phyloP scores from a whole-genome alignment of 805 yeast genomes.

The Kurtzmaniella fragi region DNA sequence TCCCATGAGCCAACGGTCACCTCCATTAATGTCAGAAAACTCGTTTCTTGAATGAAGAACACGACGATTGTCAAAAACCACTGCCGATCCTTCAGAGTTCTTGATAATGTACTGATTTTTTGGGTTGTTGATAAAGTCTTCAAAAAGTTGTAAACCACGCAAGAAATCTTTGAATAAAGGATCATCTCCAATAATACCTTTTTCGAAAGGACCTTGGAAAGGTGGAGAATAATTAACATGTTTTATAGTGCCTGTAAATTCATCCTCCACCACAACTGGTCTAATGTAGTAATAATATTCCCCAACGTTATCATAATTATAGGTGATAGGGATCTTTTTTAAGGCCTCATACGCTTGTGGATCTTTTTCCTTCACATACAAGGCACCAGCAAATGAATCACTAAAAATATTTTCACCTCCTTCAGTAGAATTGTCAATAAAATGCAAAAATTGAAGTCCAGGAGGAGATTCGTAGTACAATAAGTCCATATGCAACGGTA shows the following conservation, averaged over 20 bases:
- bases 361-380: slow-evolving; percentile 49
- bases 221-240: slow-evolving; percentile 77
- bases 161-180: slow-evolving; percentile 48
- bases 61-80: slow-evolving; percentile 67
- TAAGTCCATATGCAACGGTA: slow-evolving; percentile 76
- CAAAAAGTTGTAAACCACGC: slow-evolving; percentile 59
- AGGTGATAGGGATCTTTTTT: slow-evolving; percentile 58
- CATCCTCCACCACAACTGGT: slow-evolving; percentile 58
- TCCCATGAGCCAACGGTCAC: slow-evolving; percentile 69
- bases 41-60: slow-evolving; percentile 57
- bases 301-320: slow-evolving; percentile 58
- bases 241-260: slow-evolving; percentile 35
- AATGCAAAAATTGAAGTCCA: slow-evolving; percentile 67
- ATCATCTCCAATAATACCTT: slow-evolving; percentile 29
- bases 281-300: slow-evolving; percentile 58
- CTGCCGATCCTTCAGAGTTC: slow-evolving; percentile 55
- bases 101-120: slow-evolving; percentile 51
- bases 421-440: slow-evolving; percentile 45
- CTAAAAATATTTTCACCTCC: slow-evolving; percentile 71
- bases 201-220: slow-evolving; percentile 74
- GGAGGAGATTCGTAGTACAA: slow-evolving; percentile 79
- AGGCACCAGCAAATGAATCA: slow-evolving; percentile 65
- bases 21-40: slow-evolving; percentile 39
- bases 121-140: slow-evolving; percentile 47
- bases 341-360: slow-evolving; percentile 62